A percentile compares a stretch with the other conserved stretches of the same genome.
Conservation (phyloP, 225 moss, liverwort and hornwort genomes). For the Rhytidiadelphus loreus region DNA sequence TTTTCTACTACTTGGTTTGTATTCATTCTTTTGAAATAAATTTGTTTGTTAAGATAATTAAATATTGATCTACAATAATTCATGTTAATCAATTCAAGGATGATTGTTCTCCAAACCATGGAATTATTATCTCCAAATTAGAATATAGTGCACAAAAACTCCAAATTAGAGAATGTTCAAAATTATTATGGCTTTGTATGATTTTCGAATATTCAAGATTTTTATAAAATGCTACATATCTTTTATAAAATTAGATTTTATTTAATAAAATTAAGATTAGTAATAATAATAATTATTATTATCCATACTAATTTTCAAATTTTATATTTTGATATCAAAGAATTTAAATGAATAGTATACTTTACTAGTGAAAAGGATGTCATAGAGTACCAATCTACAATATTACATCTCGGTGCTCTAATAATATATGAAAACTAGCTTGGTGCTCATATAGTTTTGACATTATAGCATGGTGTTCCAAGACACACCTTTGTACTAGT, state of each 20-base stretch:
- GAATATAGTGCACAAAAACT: background rate
- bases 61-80: background rate
- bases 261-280: fast-evolving
- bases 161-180: background rate
- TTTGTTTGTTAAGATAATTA: background rate
- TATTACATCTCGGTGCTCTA: background rate
- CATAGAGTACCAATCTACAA: background rate
- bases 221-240: background rate
- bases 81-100: background rate
- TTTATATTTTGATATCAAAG: background rate
- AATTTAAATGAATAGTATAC: background rate
- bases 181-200: background rate
- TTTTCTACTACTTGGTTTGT: background rate
- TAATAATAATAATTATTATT: fast-evolving
- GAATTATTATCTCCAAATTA: background rate
- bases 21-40: background rate
- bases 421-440: fast-evolving
- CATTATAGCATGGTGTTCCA: fast-evolving
- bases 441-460: background rate
- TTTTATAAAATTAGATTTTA: background rate
- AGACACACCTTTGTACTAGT: background rate
- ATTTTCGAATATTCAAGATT: background rate
- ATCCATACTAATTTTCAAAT: background rate
- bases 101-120: background rate
- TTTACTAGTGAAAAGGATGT: background rate